Percentiles rank a stretch among this genome's conserved stretches.
These are phyloP conservation scores for Pleoardoris graminearum DNA, from an alignment of 2,329 filamentous ascomycete genomes.

Conservation along the genomic window DNA sequence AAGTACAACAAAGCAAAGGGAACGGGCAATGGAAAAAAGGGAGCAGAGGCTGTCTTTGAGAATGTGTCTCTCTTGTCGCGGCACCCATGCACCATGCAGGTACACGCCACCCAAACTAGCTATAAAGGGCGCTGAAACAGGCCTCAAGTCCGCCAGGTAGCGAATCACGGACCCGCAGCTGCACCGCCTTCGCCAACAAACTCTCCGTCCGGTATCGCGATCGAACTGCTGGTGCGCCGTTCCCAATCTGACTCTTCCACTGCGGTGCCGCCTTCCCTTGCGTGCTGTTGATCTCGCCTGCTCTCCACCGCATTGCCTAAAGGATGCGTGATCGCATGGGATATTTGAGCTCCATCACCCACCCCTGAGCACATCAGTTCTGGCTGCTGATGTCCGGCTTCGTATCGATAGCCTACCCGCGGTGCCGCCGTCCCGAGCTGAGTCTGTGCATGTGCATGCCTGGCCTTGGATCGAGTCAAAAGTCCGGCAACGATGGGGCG, in stretches of 20 bases:
- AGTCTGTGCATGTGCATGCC: not conserved
- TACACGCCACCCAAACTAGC: constrained; percentile 22
- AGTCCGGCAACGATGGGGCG: not conserved
- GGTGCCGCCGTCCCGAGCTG: not conserved
- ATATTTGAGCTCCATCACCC: not conserved
- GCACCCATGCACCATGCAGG: constrained; percentile 20
- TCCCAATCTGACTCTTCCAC: not conserved
- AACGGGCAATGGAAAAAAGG: not conserved
- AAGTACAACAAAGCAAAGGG: not conserved
- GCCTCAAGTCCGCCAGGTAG: constrained; percentile 21
- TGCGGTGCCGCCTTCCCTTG: not conserved
- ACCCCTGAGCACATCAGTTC: constrained; percentile 32
- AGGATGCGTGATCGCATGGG: too few species aligned
- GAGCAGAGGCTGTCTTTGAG: constrained; percentile 4
- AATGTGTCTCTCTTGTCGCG: constrained; percentile 3
- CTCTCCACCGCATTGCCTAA: not conserved
- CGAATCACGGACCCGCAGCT: not conserved
- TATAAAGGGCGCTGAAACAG: constrained; percentile 13
- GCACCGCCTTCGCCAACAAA: not conserved
- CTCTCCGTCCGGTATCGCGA: constrained; percentile 1
- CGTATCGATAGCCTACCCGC: constrained; percentile 8
- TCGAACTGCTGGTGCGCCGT: constrained; percentile 6
- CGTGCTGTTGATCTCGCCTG: not conserved
- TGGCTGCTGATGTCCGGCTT: constrained; percentile 13
- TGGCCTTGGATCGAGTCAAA: not conserved